phyloP scores from a whole-genome alignment of 352 stramenopile genomes.

The Pythium volutum region DNA sequence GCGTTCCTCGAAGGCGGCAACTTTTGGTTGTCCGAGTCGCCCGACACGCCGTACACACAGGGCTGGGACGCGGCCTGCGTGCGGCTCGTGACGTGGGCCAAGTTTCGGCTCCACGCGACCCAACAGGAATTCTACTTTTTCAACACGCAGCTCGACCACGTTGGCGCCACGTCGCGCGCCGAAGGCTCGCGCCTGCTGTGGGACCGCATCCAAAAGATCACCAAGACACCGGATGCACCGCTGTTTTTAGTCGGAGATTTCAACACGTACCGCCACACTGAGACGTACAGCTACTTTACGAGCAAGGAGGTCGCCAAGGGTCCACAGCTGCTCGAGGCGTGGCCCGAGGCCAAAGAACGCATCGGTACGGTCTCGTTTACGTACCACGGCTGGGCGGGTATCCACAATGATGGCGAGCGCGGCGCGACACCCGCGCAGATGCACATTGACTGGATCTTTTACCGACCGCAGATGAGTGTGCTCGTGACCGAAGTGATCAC shows the following conservation, averaged over 20 bases:
- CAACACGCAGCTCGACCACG: slow-evolving; percentile 44
- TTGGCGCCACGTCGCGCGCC: slow-evolving; percentile 26
- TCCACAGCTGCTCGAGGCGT: slow-evolving; percentile 67
- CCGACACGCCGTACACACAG: slow-evolving; percentile 24
- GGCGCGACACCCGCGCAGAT: slow-evolving; percentile 61
- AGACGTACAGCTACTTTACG: slow-evolving; percentile 82
- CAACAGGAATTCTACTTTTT: slow-evolving; percentile 37
- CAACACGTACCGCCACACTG: slow-evolving; percentile 83
- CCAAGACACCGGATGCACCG: slow-evolving; percentile 38
- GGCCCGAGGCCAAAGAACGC: slow-evolving; percentile 57
- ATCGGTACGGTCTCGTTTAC: slow-evolving; percentile 82
- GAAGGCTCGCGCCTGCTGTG: slow-evolving; percentile 31
- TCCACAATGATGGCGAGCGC: slow-evolving; percentile 78
- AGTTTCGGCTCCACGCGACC: slow-evolving; percentile 31
- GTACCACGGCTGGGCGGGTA: slow-evolving; percentile 85
- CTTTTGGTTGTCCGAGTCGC: slow-evolving; percentile 41
- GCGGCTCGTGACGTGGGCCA: slow-evolving; percentile 36
- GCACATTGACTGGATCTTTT: slow-evolving; percentile 91
- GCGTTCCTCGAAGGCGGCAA: slow-evolving; percentile 36
- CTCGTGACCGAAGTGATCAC: slow-evolving; percentile 80
- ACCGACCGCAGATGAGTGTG: slow-evolving; percentile 72
- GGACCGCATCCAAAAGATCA: slow-evolving; percentile 31
- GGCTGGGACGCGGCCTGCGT: slow-evolving; percentile 32
- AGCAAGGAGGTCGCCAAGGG: slow-evolving; percentile 36
- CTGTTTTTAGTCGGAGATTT: slow-evolving; percentile 84